Base-by-base conservation (phyloP, 495 filamentous ascomycete genomes). In the Penicillium antarcticum region DNA sequence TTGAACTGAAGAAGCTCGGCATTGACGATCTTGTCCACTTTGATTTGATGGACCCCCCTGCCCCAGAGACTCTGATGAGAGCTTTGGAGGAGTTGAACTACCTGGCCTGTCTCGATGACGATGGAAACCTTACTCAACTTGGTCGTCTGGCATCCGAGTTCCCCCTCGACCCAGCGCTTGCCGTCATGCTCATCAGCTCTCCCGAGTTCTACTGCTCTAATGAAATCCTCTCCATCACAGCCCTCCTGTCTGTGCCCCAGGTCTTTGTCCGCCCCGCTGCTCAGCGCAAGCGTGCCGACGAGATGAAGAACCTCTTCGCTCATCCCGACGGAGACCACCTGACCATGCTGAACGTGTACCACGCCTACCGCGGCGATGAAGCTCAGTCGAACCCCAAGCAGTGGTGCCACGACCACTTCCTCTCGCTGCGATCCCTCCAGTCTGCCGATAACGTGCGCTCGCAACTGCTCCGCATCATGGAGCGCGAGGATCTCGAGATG, bases 201-300 rank as follows among this genome's bases (percentile, higher is more conserved):
- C 94, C 94, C 2, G 95, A 99, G 59, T 99, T 97, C 71, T 95
- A 92, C 73, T 99, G 95, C 79, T 96, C 92, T 12, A 97, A 96
- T 66, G 95, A 99, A 71, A 91, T 99, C 34, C 81, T 99, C 5
- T 97, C 94, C 21, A 88, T 97, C 57, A 95, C 90, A 1, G 87
- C 95, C 1, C 80, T 99, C 5, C 85, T 99, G 5, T 97, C 94
- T 0, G 92, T 97, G 7, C 94, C 94, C 0, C 88, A 96, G 62
- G 84, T 99, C 41, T 99, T 96, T 66, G 86, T 95, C 36, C 87
- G 94, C 1, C 94, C 94, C 4, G 84, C 87, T 21, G 82, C 80
- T 47, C 84, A 87, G 37, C 85, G 89, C 23, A 92, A 95, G 68
- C 83, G 87, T n/a, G 94, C 95, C 26, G 95, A 99, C 60, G 92